phyloP scores from a whole-genome alignment of 805 yeast species.

The Candida yuanshanica region DNA sequence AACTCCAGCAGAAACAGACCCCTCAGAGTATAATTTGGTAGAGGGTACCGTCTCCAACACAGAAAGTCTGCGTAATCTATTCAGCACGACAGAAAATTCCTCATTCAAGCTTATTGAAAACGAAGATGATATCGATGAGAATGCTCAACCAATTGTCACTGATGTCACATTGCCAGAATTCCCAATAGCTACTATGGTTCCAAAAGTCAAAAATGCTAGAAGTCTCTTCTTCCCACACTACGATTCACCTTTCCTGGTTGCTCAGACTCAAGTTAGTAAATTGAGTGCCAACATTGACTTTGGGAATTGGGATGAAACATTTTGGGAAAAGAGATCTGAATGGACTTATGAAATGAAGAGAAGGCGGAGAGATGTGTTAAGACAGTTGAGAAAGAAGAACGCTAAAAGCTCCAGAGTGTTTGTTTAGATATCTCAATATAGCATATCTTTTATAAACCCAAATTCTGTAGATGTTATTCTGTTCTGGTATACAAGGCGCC shows the following conservation, averaged over 20 bases:
- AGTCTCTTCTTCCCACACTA: conserved; percentile 78
- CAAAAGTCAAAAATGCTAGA: conserved; percentile 29
- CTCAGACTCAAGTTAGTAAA: conserved; percentile 76
- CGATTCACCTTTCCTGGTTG: conserved; percentile 79
- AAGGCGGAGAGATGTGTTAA: conserved; percentile 65
- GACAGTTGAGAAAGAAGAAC: conserved; percentile 46
- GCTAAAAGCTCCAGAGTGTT: conserved; percentile 20
- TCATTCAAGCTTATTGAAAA: conserved; percentile 40
- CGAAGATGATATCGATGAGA: conserved; percentile 42
- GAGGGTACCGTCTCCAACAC: conserved; percentile 39
- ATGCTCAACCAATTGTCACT: conserved; percentile 21
- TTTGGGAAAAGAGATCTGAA: conserved; percentile 79
- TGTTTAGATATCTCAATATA: conserved; percentile 14
- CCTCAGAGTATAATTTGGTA: conserved; percentile 10
- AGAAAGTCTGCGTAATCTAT: conserved; percentile 56
- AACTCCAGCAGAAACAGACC: conserved; percentile 8
- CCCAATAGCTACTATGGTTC: conserved; percentile 12
- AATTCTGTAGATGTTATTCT: too few species aligned
- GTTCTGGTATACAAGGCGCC: too few species aligned
- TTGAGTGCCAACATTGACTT: conserved; percentile 31
- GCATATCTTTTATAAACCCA: too few species aligned
- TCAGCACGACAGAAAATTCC: conserved; percentile 38
- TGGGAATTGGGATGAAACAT: conserved; percentile 63
- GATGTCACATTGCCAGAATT: conserved; percentile 20
- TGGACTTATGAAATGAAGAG: conserved; percentile 71